phyloP scores from a whole-genome alignment of 2,329 filamentous ascomycete genomes.

The Fusarium musae region DNA sequence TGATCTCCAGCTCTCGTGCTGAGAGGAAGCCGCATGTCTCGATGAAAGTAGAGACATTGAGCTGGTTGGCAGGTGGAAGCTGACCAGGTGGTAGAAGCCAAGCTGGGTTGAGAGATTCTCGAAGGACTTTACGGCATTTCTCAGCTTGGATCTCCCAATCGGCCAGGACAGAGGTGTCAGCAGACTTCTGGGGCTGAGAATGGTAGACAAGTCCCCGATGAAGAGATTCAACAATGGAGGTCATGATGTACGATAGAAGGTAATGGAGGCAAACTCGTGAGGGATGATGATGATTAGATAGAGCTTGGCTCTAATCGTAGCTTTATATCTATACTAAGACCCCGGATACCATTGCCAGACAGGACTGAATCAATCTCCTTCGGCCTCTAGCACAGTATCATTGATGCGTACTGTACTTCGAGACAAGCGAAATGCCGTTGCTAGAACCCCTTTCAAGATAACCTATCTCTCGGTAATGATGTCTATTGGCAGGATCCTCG shows the following conservation, averaged over 20 bases:
- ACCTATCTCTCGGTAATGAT: not conserved
- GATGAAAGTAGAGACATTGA: not conserved
- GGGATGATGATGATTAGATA: not conserved
- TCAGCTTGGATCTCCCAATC: not conserved
- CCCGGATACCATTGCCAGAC: not conserved
- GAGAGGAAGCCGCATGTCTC: not conserved
- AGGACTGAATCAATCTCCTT: fast-evolving
- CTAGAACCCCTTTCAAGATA: not conserved
- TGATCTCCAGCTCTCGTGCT: not conserved
- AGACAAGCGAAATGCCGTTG: not conserved
- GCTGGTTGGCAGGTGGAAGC: not conserved
- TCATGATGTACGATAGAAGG: not conserved
- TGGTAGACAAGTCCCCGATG: not conserved
- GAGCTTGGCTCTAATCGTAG: fast-evolving
- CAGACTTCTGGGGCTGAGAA: not conserved
- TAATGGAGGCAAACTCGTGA: not conserved
- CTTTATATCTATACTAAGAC: not conserved
- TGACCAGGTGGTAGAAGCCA: not conserved
- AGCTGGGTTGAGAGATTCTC: not conserved
- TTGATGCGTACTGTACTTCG: not conserved
- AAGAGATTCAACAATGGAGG: fast-evolving
- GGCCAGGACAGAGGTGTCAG: fast-evolving
- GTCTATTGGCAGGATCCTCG: not conserved
- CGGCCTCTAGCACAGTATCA: not conserved
- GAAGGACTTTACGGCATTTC: not conserved